Conservation (phyloP, 352 stramenopile species). For the Globisporangium middletonii region DNA sequence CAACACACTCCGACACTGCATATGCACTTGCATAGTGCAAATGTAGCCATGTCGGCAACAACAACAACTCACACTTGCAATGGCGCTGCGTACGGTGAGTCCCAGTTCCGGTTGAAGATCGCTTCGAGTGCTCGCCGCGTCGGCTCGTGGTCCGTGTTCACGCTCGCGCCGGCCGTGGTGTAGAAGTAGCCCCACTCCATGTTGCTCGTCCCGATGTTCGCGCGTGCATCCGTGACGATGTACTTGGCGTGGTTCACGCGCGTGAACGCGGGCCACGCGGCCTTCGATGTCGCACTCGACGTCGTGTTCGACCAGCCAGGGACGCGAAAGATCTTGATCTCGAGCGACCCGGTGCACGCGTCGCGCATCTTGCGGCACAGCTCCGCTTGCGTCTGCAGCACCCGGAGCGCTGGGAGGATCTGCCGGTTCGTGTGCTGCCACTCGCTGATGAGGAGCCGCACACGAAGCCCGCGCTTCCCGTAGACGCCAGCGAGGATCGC, state of each 20-base stretch:
- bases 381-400: constrained; percentile 39
- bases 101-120: constrained; percentile 75
- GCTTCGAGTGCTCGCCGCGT: constrained; percentile 46
- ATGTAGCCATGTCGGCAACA: too few species aligned
- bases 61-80: constrained; percentile 10
- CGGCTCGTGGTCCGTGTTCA: constrained; percentile 69
- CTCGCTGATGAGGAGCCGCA: constrained; percentile 69
- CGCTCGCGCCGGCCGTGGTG: constrained; percentile 65
- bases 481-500: constrained; percentile 52
- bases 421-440: constrained; percentile 62
- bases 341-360: constrained; percentile 42
- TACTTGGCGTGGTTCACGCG: constrained; percentile 84
- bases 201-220: constrained; percentile 83
- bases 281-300: constrained; percentile 16
- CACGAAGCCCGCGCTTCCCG: constrained; percentile 37
- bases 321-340: constrained; percentile 71
- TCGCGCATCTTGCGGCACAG: constrained; percentile 32
- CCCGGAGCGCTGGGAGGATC: constrained; percentile 44
- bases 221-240: constrained; percentile 72
- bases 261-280: constrained; percentile 56
- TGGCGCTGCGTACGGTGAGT: constrained; percentile 49
- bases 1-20: too few species aligned
- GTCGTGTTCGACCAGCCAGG: constrained; percentile 73
- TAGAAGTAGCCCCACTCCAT: constrained; percentile 88
- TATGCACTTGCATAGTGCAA: too few species aligned